Evolutionary conservation across 129 eudicot genomes (phyloP).

Genomic region (Chrysanthemum seticuspe): DNA sequence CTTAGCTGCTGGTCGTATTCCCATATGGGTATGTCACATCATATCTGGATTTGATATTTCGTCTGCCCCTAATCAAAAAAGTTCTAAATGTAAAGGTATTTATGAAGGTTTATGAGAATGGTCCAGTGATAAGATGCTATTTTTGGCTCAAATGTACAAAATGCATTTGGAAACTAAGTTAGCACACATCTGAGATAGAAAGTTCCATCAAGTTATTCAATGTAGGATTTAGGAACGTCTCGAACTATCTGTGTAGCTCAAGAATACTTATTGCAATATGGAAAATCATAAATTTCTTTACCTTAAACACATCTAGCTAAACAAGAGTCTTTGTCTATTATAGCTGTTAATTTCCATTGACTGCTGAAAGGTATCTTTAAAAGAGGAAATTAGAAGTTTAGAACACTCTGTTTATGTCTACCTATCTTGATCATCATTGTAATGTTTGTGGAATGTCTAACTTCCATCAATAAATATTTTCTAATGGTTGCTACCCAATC

Average conservation of each 20-base stretch:
- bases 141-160: no score
- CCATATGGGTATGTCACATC: no score
- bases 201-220: background rate
- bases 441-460: background rate
- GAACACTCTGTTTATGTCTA: no score
- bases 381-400: no score
- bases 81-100: no score
- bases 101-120: no score
- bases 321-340: slow-evolving; percentile 7
- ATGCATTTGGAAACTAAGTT: background rate
- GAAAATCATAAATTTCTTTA: no score
- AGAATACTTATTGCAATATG: background rate
- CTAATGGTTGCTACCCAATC: background rate
- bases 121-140: no score
- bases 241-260: background rate
- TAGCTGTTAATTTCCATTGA: background rate
- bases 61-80: no score
- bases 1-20: no score
- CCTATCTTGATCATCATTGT: background rate
- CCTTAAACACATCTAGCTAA: background rate
- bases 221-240: background rate
- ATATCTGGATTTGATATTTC: no score
- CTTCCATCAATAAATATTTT: background rate
- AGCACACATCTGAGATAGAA: background rate
- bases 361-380: background rate